Conservation (phyloP, 108 stramenopile genomes). For the Nitzschia sp. region DNA sequence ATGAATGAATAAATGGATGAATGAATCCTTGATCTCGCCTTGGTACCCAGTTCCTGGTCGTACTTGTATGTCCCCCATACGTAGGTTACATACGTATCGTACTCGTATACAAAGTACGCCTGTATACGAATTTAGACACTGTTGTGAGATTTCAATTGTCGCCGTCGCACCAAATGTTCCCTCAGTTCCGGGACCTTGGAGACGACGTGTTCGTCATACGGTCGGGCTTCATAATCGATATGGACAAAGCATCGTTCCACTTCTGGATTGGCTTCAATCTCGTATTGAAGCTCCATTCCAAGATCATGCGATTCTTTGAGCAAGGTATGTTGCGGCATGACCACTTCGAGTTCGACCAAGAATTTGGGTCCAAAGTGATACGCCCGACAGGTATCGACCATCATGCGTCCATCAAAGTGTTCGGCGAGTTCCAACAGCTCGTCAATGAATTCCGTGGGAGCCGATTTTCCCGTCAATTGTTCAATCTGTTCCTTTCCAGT, state of each 20-base stretch:
- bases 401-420: constrained; percentile 78
- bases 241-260: constrained; percentile 97
- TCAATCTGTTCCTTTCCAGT: constrained; percentile 93
- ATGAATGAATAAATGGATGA: too few species aligned
- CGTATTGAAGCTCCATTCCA: constrained; percentile 94
- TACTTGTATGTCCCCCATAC: too few species aligned
- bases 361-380: constrained; percentile 96
- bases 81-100: too few species aligned
- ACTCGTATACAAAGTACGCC: too few species aligned
- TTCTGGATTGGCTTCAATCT: constrained; percentile 87
- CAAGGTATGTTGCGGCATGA: constrained; percentile 78
- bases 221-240: constrained; percentile 90
- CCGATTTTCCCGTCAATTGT: constrained; percentile 89
- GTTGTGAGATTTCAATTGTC: constrained; percentile 9
- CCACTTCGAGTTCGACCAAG: constrained; percentile 93
- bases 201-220: constrained; percentile 93
- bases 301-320: constrained; percentile 90
- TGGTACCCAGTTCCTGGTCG: too few species aligned
- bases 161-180: constrained; percentile 44
- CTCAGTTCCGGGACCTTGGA: constrained; percentile 86
- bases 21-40: too few species aligned
- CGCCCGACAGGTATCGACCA: constrained; percentile 83
- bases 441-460: constrained; percentile 87
- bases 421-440: constrained; percentile 75
- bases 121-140: constrained; percentile 29